Base-by-base conservation (phyloP, 805 yeast species). In the Starmerella vaccinii region DNA sequence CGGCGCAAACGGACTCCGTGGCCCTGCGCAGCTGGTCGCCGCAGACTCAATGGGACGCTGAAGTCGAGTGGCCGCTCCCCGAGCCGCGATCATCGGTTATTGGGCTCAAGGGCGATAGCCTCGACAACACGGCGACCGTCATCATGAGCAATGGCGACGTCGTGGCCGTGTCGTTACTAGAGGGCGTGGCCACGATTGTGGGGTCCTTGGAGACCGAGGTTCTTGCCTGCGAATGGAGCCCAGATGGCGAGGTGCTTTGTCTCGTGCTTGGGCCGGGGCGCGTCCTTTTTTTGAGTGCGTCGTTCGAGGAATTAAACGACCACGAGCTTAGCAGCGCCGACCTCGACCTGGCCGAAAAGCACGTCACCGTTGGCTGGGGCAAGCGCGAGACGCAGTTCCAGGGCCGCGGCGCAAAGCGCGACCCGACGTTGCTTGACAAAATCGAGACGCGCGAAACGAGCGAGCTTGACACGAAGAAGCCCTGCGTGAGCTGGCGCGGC, bases 351-450 rank as follows among this genome's bases (percentile, higher is more conserved):
- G 81, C 88, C 1, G 51, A 54, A 13, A 81, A 80, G 57, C 95
- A 92, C 63, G 96, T 92, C 33, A 82, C 90, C 24, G 96, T 92
- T 39, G 99, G 99, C 23, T 92, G 99, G 99, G 99, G 99, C 62
- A 84, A 83, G 55, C 81, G 82, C 58, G 97, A 90, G 65, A 92
- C 99, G 0, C 99, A 92, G 68, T 92, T 92, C 66, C 80, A 83
- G 66, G 99, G 99, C 47, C 81, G 77, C 61, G 98, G 98, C 56
- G 49, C 37, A 5, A 35, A 37, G 34, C 72, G 80, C 61, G 98
- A 92, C 66, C 98, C 97, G 26, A 92, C 98, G 0, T 81, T 90
- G 67, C 82, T 81, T 0, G 76, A 78, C 33, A 76, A 74, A 56
- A 76, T 80, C 3, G 95, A 90, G 60, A 66, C 71, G 32, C 97